These are phyloP conservation scores for Fusarium newnesense DNA, from an alignment of 2,329 filamentous ascomycete species.

Conservation along the genomic window DNA sequence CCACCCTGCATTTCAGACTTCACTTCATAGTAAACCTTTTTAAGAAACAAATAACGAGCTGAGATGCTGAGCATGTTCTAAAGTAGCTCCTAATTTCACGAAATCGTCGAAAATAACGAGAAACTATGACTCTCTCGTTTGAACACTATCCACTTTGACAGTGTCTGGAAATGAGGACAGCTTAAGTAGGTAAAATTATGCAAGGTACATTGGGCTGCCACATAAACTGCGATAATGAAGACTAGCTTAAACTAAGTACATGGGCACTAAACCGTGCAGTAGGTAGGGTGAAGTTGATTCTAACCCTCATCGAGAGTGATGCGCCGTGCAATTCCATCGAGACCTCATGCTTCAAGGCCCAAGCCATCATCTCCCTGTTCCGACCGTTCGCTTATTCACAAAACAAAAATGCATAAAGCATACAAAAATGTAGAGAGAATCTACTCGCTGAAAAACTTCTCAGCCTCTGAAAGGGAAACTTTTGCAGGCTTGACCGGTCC, in stretches of 20 bases:
- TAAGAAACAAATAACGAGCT: no score
- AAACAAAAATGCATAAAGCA: no score
- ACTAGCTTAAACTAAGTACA: not conserved
- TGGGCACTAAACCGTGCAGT: not conserved
- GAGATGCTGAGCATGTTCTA: no score
- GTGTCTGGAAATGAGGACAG: no score
- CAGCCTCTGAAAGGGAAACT: accelerated
- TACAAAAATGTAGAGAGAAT: not conserved
- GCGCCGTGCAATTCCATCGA: not conserved
- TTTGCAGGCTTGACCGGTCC: not conserved
- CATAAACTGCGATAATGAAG: not conserved
- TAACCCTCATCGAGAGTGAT: not conserved
- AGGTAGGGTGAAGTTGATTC: not conserved
- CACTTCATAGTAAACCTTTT: no score
- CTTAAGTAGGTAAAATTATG: no score
- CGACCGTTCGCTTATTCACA: not conserved
- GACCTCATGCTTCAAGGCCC: not conserved
- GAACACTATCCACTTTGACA: no score
- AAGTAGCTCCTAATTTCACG: no score
- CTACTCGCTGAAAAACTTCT: accelerated
- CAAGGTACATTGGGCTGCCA: not conserved
- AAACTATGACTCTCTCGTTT: no score
- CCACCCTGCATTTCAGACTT: not conserved
- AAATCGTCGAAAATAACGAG: no score
- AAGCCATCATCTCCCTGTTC: no score